Evolutionary conservation across 345 rosid genomes (phyloP).

Genomic region (Pistacia vera): DNA sequence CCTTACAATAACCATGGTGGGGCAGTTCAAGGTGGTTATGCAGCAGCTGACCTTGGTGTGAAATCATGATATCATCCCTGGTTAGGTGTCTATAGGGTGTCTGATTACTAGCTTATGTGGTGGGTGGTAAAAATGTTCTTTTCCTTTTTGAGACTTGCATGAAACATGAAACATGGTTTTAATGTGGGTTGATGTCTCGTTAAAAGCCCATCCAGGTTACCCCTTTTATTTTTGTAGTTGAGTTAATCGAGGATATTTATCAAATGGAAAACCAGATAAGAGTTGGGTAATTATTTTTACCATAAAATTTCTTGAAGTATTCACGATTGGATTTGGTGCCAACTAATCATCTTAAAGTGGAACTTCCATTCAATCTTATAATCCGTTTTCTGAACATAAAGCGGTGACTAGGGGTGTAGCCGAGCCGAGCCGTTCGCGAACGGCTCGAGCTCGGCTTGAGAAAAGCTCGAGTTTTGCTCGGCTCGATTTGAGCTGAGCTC

Average conservation of each 20-base stretch:
- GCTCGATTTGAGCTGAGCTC: too few species aligned
- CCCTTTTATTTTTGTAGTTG: conserved; percentile 8
- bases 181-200: conserved; percentile 14
- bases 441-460: too few species aligned
- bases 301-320: too few species aligned
- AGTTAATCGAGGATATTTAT: conserved; percentile 6
- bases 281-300: neutral
- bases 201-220: conserved; percentile 10
- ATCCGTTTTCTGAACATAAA: too few species aligned
- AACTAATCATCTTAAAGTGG: too few species aligned
- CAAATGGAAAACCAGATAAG: neutral
- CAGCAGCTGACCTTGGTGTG: conserved; percentile 52
- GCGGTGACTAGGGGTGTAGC: neutral
- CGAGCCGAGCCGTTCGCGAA: too few species aligned
- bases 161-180: conserved; percentile 20
- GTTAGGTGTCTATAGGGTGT: conserved; percentile 14
- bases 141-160: conserved; percentile 6
- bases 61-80: conserved; percentile 34
- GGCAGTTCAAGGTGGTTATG: conserved; percentile 50
- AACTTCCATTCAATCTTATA: too few species aligned
- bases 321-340: neutral
- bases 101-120: neutral
- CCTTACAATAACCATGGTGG: conserved; percentile 42
- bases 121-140: conserved; percentile 24
- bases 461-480: too few species aligned